Evolutionary conservation across 2,329 filamentous ascomycete species (phyloP).

Genomic region (Dothidotthia symphoricarpi): DNA sequence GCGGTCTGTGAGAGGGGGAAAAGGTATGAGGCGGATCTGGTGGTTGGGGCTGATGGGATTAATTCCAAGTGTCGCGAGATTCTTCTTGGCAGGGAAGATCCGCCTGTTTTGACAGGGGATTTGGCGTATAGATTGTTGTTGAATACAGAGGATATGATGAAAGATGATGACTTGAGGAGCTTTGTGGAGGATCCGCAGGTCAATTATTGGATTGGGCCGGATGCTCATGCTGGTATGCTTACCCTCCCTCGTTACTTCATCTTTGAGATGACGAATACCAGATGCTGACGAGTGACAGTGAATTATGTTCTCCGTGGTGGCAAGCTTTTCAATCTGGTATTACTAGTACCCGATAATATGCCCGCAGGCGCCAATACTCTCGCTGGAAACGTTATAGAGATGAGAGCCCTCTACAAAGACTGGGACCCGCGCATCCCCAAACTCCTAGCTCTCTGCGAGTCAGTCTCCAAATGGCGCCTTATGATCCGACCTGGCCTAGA

Average conservation of each 20-base stretch:
- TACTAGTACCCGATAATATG: slow-evolving; percentile 53
- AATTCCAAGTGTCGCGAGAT: slow-evolving; percentile 48
- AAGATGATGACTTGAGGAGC: slow-evolving; percentile 47
- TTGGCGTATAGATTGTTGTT: slow-evolving; percentile 53
- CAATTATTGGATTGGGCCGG: slow-evolving; percentile 55
- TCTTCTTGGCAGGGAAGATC: slow-evolving; percentile 47
- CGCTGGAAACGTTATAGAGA: slow-evolving; percentile 54
- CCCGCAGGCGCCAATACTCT: slow-evolving; percentile 47
- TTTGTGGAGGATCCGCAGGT: slow-evolving; percentile 52
- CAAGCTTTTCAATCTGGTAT: slow-evolving; percentile 53
- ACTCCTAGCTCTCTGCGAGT: slow-evolving; percentile 56
- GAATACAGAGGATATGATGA: slow-evolving; percentile 47
- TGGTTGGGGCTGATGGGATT: slow-evolving; percentile 53
- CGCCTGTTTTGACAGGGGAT: slow-evolving; percentile 52
- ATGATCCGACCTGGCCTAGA: slow-evolving; percentile 57
- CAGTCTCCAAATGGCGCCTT: slow-evolving; percentile 61
- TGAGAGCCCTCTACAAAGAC: slow-evolving; percentile 54
- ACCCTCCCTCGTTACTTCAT: not conserved
- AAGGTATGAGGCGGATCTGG: slow-evolving; percentile 43
- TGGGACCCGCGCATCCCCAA: slow-evolving; percentile 60
- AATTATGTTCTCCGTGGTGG: slow-evolving; percentile 53
- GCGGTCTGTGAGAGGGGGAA: slow-evolving; percentile 44
- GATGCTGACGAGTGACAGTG: slow-evolving; percentile 33
- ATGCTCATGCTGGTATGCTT: slow-evolving; percentile 44
- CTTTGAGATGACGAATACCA: no score